Conservation (phyloP, 805 yeast genomes). For the Suhomyces sp. region DNA sequence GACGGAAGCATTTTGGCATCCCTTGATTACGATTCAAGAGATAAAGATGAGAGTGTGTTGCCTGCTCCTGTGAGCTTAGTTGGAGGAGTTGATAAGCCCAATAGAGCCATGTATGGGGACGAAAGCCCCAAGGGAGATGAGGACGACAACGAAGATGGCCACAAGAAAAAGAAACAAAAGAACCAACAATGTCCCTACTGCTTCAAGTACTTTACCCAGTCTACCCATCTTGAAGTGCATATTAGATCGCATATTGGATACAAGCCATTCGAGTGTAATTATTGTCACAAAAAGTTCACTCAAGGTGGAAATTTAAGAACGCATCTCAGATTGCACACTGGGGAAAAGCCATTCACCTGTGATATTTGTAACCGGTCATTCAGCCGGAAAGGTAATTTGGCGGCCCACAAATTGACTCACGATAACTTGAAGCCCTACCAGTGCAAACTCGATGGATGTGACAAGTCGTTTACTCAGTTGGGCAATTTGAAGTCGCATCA, state of each 20-base stretch:
- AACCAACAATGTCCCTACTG: slow-evolving; percentile 75
- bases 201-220: slow-evolving; percentile 74
- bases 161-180: slow-evolving; percentile 35
- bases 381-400: slow-evolving; percentile 87
- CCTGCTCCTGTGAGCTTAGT: slow-evolving; percentile 59
- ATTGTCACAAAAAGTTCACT: slow-evolving; percentile 77
- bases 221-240: slow-evolving; percentile 91
- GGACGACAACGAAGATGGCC: slow-evolving; percentile 19
- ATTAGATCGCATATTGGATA: slow-evolving; percentile 83
- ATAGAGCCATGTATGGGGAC: slow-evolving; percentile 25
- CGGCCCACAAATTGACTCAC: slow-evolving; percentile 84
- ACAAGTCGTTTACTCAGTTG: slow-evolving; percentile 82
- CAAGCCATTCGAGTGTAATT: slow-evolving; percentile 77
- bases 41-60: slow-evolving; percentile 39
- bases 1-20: slow-evolving; percentile 67
- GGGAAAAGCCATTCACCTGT: slow-evolving; percentile 87
- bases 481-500: slow-evolving; percentile 95
- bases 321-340: slow-evolving; percentile 82
- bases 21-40: slow-evolving; percentile 14
- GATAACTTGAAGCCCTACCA: slow-evolving; percentile 72
- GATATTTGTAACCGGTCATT: slow-evolving; percentile 71
- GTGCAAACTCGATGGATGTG: slow-evolving; percentile 79
- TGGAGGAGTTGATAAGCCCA: slow-evolving; percentile 76
- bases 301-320: slow-evolving; percentile 90
- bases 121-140: slow-evolving; percentile 7